Base-by-base conservation (phyloP, 805 yeast species). In the Teunomyces panamensis region DNA sequence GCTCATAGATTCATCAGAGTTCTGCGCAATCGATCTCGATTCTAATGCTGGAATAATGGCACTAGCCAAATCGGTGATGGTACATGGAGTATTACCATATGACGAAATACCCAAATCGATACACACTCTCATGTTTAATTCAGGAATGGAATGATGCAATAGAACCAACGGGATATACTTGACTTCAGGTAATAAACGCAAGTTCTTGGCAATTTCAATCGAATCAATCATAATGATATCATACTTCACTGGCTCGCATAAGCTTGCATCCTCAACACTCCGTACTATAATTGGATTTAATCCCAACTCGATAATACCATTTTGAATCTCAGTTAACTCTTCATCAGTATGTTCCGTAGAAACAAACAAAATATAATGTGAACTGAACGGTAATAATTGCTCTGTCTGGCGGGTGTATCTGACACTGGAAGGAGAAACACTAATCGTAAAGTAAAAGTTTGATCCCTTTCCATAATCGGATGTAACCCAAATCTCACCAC, bases 401-500 rank as follows among this genome's bases (percentile, higher is more conserved):
- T 88, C 91, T 37, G 85, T 73, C 52, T 86, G 82, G 55, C 87
- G 75, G 2, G 80, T 71, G 51, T 85, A 74, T 37, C 81, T 75
- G 13, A 82, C 79, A 49, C 71, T 71, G 1, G 92, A 87, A 7
- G 88, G 89, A 4, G 87, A 75, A n/a, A 88, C 89, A 43, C 85
- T 77, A 17, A 89, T 80, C 0, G 96, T 87, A 67, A 89, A 89
- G 66, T 81, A 85, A 64, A 89, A 89, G 58, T 85, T 84, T 2
- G 95, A 87, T 1, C 96, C 96, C 57, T 78, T 74, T 24, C 92
- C 94, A 60, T 83, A 87, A 50, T 77, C 78, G 0, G 95, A 87
- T 17, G 87, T 80, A 26, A 89, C 96, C 96, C 96, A 88, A 52
- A 89, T 88, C 53, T 86, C 92, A 62, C 96, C 96, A 37, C 96